Evolutionary conservation across 345 rosid genomes (phyloP).

Genomic region (Hypericum perforatum): DNA sequence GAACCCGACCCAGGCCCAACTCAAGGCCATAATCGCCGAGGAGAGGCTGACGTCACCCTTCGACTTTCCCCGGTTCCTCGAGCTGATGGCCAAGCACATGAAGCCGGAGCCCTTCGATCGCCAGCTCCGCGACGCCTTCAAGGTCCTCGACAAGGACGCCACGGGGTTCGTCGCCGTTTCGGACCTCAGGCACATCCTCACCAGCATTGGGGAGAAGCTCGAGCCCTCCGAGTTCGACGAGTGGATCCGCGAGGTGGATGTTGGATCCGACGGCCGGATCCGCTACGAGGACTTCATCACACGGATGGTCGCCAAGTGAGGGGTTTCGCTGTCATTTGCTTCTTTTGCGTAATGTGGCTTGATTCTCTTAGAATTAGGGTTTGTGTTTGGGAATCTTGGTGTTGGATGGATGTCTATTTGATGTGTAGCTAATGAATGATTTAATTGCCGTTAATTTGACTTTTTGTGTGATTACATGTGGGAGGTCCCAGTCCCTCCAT

Average conservation of each 20-base stretch:
- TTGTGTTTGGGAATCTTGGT: too few species aligned
- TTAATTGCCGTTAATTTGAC: too few species aligned
- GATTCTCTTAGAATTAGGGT: too few species aligned
- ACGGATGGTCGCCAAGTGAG: constrained; percentile 2
- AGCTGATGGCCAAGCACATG: constrained; percentile 2
- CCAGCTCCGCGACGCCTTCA: constrained; percentile 7
- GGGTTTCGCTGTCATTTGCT: too few species aligned
- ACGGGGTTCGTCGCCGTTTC: neutral
- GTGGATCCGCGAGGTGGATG: constrained; percentile 3
- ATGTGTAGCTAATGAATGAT: too few species aligned
- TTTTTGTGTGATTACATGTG: too few species aligned
- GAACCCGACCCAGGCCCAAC: constrained; percentile 5
- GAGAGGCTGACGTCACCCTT: constrained; percentile 3
- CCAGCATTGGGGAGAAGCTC: constrained; percentile 4
- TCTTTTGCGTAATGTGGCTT: too few species aligned
- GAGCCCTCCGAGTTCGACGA: constrained; percentile 4
- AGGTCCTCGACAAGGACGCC: constrained; percentile 2
- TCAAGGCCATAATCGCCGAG: constrained; percentile 3
- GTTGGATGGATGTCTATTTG: too few species aligned
- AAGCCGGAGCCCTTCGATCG: constrained; percentile 3
- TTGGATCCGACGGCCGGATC: constrained; percentile 2
- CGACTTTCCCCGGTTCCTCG: constrained; percentile 4
- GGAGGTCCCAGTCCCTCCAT: too few species aligned
- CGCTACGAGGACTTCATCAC: constrained; percentile 3
- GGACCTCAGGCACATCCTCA: constrained; percentile 2